Evolutionary conservation across 2,329 filamentous ascomycete species (phyloP).

Genomic region (Pestalotiopsis sp.): DNA sequence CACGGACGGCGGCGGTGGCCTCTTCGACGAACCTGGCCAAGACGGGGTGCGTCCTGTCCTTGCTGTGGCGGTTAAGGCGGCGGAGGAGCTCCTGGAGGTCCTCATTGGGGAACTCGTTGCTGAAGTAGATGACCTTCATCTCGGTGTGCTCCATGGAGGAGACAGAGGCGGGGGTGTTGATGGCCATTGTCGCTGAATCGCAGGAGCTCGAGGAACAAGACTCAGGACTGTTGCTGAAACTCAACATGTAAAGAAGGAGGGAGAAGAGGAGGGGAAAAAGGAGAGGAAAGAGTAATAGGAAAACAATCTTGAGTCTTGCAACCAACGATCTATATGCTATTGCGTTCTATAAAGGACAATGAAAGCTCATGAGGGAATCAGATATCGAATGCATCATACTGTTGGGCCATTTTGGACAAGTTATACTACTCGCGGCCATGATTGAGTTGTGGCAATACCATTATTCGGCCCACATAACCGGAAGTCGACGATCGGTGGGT

Average conservation of each 20-base stretch:
- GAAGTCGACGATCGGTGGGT: background rate
- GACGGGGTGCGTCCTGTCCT: constrained; percentile 35
- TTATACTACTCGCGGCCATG: background rate
- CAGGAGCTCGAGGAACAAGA: background rate
- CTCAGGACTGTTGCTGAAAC: background rate
- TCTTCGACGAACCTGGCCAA: constrained; percentile 45
- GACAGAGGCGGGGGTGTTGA: background rate
- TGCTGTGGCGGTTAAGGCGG: constrained; percentile 33
- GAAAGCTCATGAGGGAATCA: background rate
- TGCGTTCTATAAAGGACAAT: background rate
- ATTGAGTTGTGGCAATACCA: background rate
- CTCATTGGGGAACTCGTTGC: constrained; percentile 50
- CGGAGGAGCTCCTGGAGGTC: constrained; percentile 31
- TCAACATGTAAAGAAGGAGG: background rate
- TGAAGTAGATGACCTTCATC: constrained; percentile 44
- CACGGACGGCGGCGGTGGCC: constrained; percentile 38
- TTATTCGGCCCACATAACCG: background rate
- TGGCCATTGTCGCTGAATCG: background rate
- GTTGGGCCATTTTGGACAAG: background rate
- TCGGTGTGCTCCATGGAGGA: constrained; percentile 12
- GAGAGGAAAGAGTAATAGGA: background rate
- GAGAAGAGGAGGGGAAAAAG: background rate
- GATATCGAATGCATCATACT: background rate
- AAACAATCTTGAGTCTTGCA: background rate
- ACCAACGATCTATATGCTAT: background rate